phyloP scores from a whole-genome alignment of 75 land plant species.

The Sequoiadendron giganteum region DNA sequence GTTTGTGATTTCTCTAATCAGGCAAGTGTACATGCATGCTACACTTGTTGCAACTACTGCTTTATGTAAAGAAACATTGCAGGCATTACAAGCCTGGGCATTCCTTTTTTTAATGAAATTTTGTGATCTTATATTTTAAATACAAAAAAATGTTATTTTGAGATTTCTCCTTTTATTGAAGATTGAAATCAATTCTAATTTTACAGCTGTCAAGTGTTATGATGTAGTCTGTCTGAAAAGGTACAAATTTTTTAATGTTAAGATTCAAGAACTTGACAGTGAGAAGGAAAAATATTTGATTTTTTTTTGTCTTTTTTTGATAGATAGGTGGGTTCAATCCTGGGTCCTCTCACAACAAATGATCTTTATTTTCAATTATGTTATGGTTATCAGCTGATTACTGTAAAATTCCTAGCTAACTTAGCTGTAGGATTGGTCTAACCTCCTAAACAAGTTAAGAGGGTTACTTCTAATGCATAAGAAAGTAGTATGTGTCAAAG shows the following conservation, averaged over 20 bases:
- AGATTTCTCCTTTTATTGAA: not conserved
- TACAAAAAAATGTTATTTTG: not conserved
- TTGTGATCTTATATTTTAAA: no score
- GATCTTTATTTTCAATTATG: not conserved
- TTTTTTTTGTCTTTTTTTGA: no score
- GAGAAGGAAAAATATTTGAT: not conserved
- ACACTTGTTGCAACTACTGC: not conserved
- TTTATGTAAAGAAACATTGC: not conserved
- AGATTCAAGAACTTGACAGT: not conserved
- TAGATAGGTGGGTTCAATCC: not conserved
- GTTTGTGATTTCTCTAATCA: not conserved
- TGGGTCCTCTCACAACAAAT: not conserved
- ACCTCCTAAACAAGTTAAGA: not conserved
- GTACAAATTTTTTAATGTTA: not conserved
- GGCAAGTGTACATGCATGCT: not conserved
- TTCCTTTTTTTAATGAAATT: no score
- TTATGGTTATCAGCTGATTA: no score
- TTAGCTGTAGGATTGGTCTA: not conserved
- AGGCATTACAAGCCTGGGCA: not conserved
- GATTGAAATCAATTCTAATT: not conserved
- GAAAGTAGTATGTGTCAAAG: not conserved
- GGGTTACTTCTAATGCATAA: not conserved
- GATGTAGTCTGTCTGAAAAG: not conserved
- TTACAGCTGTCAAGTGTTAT: not conserved
- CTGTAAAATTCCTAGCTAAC: not conserved